Conservation (phyloP, 2,329 filamentous ascomycete genomes). For the Arthrobotrys musiformis region DNA sequence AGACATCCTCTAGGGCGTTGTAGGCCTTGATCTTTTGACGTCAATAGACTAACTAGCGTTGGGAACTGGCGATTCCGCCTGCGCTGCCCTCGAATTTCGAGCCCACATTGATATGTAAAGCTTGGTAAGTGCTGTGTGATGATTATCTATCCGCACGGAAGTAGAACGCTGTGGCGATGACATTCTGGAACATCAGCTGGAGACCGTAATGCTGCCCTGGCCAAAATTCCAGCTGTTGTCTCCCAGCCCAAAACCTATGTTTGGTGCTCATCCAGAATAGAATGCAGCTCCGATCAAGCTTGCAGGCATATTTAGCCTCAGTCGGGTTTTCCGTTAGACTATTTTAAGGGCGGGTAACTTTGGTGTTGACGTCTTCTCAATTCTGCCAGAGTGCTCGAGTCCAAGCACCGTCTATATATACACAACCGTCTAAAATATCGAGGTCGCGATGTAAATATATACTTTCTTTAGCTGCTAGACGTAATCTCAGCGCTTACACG, state of each 20-base stretch:
- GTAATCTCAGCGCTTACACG: not conserved
- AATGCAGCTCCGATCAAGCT: not conserved
- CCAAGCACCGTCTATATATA: not conserved
- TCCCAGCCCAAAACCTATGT: not conserved
- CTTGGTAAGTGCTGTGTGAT: too few relatives aligned
- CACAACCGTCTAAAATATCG: not conserved
- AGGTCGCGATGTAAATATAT: not conserved
- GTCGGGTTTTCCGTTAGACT: not conserved
- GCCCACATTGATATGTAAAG: too few relatives aligned
- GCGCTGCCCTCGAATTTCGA: too few relatives aligned
- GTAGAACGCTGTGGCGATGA: too few relatives aligned
- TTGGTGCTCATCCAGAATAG: not conserved
- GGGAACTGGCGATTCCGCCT: too few relatives aligned
- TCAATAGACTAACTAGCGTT: too few relatives aligned
- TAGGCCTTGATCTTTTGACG: too few relatives aligned
- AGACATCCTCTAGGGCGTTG: too few relatives aligned
- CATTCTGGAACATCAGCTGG: too few relatives aligned
- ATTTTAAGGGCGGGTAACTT: not conserved
- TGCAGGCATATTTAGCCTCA: not conserved
- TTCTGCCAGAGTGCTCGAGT: not conserved
- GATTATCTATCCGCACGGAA: too few relatives aligned
- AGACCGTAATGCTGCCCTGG: not conserved
- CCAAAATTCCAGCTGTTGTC: not conserved
- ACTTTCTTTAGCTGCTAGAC: not conserved
- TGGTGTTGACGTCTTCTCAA: not conserved